Base-by-base conservation (phyloP, 1,139 yeast species). In the Zygosaccharomyces pseudobailii region DNA sequence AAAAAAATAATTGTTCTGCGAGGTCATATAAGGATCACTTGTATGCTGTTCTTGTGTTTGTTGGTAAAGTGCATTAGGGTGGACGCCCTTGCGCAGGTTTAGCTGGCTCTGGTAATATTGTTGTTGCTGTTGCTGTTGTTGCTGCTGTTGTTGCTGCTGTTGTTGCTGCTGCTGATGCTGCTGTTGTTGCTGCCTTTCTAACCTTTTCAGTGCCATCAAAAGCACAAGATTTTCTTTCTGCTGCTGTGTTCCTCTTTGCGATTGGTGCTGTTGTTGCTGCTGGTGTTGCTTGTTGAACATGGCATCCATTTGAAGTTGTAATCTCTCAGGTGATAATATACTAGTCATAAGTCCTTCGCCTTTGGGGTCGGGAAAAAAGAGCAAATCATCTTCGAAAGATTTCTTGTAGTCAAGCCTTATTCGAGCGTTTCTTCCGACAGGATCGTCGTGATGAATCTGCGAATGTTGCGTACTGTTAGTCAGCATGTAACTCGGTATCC, bases 341-440 rank as follows among this genome's bases (percentile, higher is more conserved):
- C 27, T 8, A 6, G 39, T 33, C 45, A 47, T 33, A 37, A 39
- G 31, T 42, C 47, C 20, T 28, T 35, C 27, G 45, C 22, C 25
- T 28, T 41, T 44, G 17, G 33, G 33, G n/a, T 60, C 63, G n/a
- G 63, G 62, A 42, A 52, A 60, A 43, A 60, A 62, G 30, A 55
- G 45, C 9, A 54, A 52, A 46, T 62, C 65, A 49, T 61, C 62
- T 37, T 50, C 50, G 31, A 60, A 61, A 3, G 62, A 55, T 42
- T 60, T 61, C 48, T 56, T 59, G 39, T 48, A 52, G 42, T 61
- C 58, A 17, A 61, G 47, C 40, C 55, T 54, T 27, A 51, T 40
- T 42, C 64, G 54, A 10, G 61, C 63, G 38, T 55, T 55, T 48
- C 61, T 52, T 10, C 52, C 48, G 5, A 48, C 30, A 4, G 58